A percentile compares a stretch with the other conserved stretches of the same genome.
Evolutionary conservation across 1,284 basidiomycete genomes (phyloP).

Genomic region (Leccinum fuscescens): DNA sequence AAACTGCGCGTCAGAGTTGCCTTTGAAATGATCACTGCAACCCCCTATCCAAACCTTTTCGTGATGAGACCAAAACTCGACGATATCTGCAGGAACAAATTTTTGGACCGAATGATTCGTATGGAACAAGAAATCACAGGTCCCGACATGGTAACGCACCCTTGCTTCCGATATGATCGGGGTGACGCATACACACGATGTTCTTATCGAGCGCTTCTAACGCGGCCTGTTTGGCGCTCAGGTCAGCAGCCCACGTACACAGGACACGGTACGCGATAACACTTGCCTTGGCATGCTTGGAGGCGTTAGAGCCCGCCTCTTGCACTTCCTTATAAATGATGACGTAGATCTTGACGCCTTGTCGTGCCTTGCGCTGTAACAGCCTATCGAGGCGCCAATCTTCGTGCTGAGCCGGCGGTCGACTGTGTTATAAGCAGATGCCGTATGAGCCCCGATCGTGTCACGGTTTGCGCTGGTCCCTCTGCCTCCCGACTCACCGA

Average conservation of each 20-base stretch:
- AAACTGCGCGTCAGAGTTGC: slow-evolving; percentile 4
- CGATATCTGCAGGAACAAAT: slow-evolving; percentile 48
- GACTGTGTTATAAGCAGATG: slow-evolving; percentile 38
- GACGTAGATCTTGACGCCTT: slow-evolving; percentile 88
- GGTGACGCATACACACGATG: slow-evolving; percentile 84
- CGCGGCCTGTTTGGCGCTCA: slow-evolving; percentile 46
- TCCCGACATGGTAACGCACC: slow-evolving; percentile 37
- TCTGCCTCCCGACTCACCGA: slow-evolving; percentile 25
- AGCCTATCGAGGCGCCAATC: slow-evolving; percentile 87
- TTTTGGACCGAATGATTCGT: neutral
- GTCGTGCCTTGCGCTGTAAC: slow-evolving; percentile 81
- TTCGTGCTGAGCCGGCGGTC: slow-evolving; percentile 79
- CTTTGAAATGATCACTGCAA: neutral
- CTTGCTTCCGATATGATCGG: slow-evolving; percentile 84
- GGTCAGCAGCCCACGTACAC: neutral
- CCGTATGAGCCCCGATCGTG: slow-evolving; percentile 1
- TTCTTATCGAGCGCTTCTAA: slow-evolving; percentile 85
- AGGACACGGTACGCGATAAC: neutral
- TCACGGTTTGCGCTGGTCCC: neutral
- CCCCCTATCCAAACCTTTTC: slow-evolving; percentile 49
- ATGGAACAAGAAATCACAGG: neutral
- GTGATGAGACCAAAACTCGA: slow-evolving; percentile 85
- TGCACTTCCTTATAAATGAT: slow-evolving; percentile 91
- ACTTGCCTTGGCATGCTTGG: slow-evolving; percentile 77
- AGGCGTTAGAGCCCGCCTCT: slow-evolving; percentile 86